Percentiles rank a stretch among this genome's conserved stretches.
phyloP scores from a whole-genome alignment of 129 eudicot species.

The Flaveria ramosissima region DNA sequence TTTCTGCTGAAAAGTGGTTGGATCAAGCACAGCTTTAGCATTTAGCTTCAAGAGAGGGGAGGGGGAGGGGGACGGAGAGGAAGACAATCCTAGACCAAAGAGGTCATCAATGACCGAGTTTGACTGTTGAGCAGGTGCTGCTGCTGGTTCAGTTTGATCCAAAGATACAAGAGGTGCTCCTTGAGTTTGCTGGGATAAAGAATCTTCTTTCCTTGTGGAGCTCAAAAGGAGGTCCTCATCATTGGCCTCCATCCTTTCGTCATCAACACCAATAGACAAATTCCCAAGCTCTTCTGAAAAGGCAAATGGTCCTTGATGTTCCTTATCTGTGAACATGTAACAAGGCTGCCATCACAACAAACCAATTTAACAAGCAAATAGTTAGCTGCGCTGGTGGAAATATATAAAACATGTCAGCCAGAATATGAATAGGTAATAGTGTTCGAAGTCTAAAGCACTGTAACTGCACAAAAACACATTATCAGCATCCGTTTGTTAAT shows the following conservation, averaged over 20 bases:
- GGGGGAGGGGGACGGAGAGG: constrained; percentile 34
- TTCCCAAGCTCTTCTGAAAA: constrained; percentile 82
- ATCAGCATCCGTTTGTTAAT: too few species aligned
- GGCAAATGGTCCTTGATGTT: constrained; percentile 92
- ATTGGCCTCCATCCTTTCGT: constrained; percentile 68
- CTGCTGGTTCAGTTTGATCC: constrained; percentile 38
- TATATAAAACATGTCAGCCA: too few species aligned
- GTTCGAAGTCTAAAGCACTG: too few species aligned
- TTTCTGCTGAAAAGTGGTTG: constrained; percentile 87
- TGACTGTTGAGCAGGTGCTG: constrained; percentile 37
- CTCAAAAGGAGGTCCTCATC: constrained; percentile 77
- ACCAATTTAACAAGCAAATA: background rate
- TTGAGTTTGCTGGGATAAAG: constrained; percentile 44
- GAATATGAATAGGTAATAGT: too few species aligned
- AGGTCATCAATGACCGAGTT: constrained; percentile 83
- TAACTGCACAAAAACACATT: too few species aligned
- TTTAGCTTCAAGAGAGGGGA: constrained; percentile 62
- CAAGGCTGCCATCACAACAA: constrained; percentile 75
- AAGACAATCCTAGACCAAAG: constrained; percentile 66
- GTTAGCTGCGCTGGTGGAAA: constrained; percentile 7
- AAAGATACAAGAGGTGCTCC: constrained; percentile 65
- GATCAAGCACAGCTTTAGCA: constrained; percentile 79
- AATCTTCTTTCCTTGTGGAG: constrained; percentile 79
- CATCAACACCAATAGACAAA: constrained; percentile 62
- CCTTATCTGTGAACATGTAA: constrained; percentile 96